Percentiles rank a stretch among this genome's conserved stretches.
Conservation (phyloP, 2,329 filamentous ascomycete genomes). For the Penicillium nordicum region DNA sequence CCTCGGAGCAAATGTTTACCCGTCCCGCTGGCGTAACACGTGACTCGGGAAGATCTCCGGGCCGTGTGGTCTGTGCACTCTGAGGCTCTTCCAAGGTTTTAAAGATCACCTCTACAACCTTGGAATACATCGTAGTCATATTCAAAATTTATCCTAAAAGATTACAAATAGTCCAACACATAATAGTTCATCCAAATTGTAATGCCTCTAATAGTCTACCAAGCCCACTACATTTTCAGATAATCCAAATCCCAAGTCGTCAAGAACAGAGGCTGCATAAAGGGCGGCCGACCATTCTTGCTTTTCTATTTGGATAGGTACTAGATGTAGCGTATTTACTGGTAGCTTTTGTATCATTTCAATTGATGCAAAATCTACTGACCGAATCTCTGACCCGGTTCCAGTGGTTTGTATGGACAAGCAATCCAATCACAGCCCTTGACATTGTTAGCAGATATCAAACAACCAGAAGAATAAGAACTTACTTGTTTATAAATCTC, state of each 20-base stretch:
- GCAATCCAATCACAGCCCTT: constrained; percentile 79
- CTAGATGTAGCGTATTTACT: background rate
- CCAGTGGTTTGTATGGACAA: constrained; percentile 65
- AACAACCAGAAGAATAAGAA: background rate
- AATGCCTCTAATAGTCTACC: background rate
- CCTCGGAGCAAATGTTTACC: background rate
- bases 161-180: background rate
- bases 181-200: background rate
- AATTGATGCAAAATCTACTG: constrained; percentile 36
- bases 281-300: background rate
- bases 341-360: background rate
- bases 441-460: background rate
- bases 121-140: background rate
- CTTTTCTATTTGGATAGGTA: background rate
- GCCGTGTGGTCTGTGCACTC: background rate
- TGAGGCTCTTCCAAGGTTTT: background rate
- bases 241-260: background rate
- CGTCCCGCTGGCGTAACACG: background rate
- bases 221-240: background rate
- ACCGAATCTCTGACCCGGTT: constrained; percentile 64
- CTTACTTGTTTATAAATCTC: constrained; percentile 69
- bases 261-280: background rate
- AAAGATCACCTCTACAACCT: background rate
- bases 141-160: background rate
- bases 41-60: background rate